Conservation (phyloP, 805 yeast genomes). For the Saccharomyces cerevisiae region DNA sequence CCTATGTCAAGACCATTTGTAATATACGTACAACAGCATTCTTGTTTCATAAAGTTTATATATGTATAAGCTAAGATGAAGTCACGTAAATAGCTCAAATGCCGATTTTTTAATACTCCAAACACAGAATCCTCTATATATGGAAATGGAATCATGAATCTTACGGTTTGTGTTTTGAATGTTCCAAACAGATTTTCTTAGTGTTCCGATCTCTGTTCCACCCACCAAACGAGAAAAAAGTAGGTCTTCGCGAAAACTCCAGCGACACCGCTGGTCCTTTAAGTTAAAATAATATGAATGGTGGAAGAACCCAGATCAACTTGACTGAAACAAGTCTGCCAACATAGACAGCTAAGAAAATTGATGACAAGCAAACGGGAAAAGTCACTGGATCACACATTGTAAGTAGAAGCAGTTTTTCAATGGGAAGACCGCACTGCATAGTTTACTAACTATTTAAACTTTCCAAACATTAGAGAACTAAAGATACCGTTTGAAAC, state of each 20-base stretch:
- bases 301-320: background rate
- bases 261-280: background rate
- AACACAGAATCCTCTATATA: background rate
- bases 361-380: background rate
- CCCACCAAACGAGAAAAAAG: background rate
- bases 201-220: background rate
- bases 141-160: background rate
- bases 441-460: background rate
- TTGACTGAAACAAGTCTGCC: background rate
- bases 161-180: background rate
- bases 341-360: background rate
- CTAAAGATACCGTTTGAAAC: slow-evolving; percentile 59
- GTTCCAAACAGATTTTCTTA: background rate
- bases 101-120: background rate
- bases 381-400: background rate
- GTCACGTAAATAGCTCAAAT: background rate
- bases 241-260: background rate
- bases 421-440: background rate
- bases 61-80: background rate
- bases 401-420: background rate
- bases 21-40: background rate
- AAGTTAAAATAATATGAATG: background rate
- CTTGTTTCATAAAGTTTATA: background rate
- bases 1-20: background rate
- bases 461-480: slow-evolving; percentile 20